Evolutionary conservation across 208 protist species (phyloP), one percentile per base, ranked within the genome.

Genomic region (Willaertia magna): DNA sequence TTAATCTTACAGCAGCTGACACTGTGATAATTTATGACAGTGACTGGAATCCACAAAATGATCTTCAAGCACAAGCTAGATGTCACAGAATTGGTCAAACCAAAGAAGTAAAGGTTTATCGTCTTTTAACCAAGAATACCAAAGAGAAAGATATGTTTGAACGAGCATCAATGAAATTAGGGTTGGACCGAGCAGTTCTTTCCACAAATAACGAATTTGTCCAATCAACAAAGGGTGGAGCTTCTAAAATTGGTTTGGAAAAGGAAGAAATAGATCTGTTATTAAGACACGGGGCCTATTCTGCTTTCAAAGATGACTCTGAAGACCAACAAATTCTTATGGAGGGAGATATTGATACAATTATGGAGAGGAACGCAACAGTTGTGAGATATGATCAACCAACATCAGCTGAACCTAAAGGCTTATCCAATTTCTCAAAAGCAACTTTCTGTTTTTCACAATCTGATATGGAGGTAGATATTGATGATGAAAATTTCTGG

Each of bases 11-110:
- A 85, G 97, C 97, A 12, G 98, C 98, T 3, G 98, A 99, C 88
- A 94, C 96, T 55, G 98, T 99, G 74, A 95, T 99, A 85, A 89
- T 99, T 44, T 99, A 97, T 89, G 98, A 99, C 92, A 95, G 90
- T 7, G 98, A 99, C 89, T 99, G 96, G 96, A 99, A 99, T 90
- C 95, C 95, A 75, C 96, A 98, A 91, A 96, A 97, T 91, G 98
- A 99, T 89, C 87, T 99, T 74, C 98, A 99, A 89, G 98, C 98
- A 11, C 95, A 98, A 90, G 97, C 99, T 88, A 91, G 98, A 47
- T 96, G 96, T 40, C 98, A 99, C 90, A 94, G 98, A 85, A 99
- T 99, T 88, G 97, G 98, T 40, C 98, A 99, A 88, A 98, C 93
- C 76, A 96, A 97, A 74, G 94, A 93, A 44, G 98, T 99, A 0